A percentile compares a stretch with the other conserved stretches of the same genome.
These are phyloP conservation scores for Mycena kentingensis DNA, from an alignment of 768 basidiomycete species.

Conservation along the genomic window DNA sequence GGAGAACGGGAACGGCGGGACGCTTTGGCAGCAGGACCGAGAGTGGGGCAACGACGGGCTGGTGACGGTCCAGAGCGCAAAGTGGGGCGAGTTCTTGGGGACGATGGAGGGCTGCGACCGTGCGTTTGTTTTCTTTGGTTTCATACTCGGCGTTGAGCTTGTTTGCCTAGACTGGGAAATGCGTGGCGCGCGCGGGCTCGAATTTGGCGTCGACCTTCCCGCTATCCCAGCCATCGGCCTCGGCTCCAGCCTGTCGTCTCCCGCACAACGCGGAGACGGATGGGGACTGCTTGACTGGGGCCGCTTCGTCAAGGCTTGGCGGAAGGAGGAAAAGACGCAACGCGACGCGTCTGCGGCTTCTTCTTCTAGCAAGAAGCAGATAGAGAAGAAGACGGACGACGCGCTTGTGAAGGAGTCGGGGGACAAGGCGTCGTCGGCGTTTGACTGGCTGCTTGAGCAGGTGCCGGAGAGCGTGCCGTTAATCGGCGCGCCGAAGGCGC, in stretches of 20 bases:
- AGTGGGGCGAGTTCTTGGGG: constrained; percentile 96
- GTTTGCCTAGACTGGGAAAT: constrained; percentile 78
- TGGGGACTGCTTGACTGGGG: constrained; percentile 65
- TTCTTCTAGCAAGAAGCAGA: constrained; percentile 11
- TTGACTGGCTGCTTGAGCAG: constrained; percentile 80
- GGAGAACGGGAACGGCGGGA: constrained; percentile 31
- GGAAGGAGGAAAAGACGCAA: constrained; percentile 50
- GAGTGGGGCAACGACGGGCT: constrained; percentile 90
- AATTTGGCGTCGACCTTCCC: constrained; percentile 61
- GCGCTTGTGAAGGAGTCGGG: constrained; percentile 66
- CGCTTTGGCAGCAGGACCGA: constrained; percentile 52
- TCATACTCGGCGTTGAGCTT: not conserved
- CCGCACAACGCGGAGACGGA: constrained; percentile 33
- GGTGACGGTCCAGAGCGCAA: constrained; percentile 88
- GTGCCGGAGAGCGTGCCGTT: constrained; percentile 49
- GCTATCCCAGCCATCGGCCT: constrained; percentile 49
- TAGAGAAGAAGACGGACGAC: constrained; percentile 39
- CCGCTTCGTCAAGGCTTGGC: constrained; percentile 62
- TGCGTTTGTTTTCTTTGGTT: constrained; percentile 28
- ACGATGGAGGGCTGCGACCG: constrained; percentile 86
- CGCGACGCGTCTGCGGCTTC: constrained; percentile 33
- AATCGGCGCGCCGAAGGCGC: constrained; percentile 16
- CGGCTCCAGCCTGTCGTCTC: constrained; percentile 23
- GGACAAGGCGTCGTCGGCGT: constrained; percentile 70
- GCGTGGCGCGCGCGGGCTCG: constrained; percentile 82